phyloP scores from a whole-genome alignment of 257 asterid species.

The Buddleja alternifolia region DNA sequence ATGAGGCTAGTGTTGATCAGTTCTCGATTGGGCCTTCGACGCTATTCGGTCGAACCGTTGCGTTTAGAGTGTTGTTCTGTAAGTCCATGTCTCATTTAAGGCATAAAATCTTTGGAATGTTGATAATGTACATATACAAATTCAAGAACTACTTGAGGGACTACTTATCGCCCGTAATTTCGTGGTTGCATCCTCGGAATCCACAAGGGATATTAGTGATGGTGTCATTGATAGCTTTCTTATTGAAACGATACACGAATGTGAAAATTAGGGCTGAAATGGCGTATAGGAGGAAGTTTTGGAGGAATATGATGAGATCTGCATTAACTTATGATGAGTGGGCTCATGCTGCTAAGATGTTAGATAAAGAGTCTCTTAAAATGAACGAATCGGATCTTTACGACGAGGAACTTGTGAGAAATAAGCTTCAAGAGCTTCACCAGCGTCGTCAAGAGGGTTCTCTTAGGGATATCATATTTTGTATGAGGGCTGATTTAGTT shows the following conservation, averaged over 20 bases:
- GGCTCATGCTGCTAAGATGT: slow-evolving; percentile 97
- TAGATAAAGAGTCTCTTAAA: slow-evolving; percentile 74
- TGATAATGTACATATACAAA: slow-evolving; percentile 43
- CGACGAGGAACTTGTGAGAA: slow-evolving; percentile 84
- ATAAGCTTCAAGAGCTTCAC: slow-evolving; percentile 82
- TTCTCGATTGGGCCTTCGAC: slow-evolving; percentile 90
- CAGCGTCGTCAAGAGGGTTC: slow-evolving; percentile 90
- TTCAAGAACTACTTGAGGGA: slow-evolving; percentile 39
- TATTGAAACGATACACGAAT: slow-evolving; percentile 73
- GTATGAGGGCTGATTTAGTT: slow-evolving; percentile 89
- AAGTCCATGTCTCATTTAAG: slow-evolving; percentile 74
- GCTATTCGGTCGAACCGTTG: slow-evolving; percentile 77
- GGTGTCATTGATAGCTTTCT: slow-evolving; percentile 76
- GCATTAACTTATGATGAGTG: slow-evolving; percentile 96
- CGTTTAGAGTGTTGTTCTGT: slow-evolving; percentile 83
- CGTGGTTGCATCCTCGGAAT: slow-evolving; percentile 90
- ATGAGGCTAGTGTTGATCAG: slow-evolving; percentile 85
- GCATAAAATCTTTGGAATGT: slow-evolving; percentile 50
- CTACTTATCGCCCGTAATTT: slow-evolving; percentile 59
- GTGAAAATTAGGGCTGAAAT: slow-evolving; percentile 81
- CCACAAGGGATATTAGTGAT: slow-evolving; percentile 88
- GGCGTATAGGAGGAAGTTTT: slow-evolving; percentile 89
- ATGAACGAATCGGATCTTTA: slow-evolving; percentile 78
- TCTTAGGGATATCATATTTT: slow-evolving; percentile 83
- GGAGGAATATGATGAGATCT: slow-evolving; percentile 93